phyloP scores from a whole-genome alignment of 2,329 filamentous ascomycete genomes.

The Raffaelea albimanens region DNA sequence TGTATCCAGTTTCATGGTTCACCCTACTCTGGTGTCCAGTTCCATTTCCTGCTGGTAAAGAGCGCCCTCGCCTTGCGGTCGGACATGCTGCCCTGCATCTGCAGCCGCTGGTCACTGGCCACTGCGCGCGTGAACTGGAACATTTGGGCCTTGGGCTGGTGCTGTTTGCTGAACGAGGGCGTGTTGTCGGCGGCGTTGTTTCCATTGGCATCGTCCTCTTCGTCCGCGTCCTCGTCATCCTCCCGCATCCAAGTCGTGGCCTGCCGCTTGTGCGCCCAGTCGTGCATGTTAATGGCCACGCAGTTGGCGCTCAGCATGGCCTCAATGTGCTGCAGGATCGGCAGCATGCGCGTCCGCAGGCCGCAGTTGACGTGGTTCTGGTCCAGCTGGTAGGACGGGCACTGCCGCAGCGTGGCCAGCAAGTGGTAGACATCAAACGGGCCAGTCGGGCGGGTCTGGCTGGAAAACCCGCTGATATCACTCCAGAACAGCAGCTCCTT shows the following conservation, averaged over 20 bases:
- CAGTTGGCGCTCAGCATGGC: constrained; percentile 40
- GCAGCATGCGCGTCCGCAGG: constrained; percentile 53
- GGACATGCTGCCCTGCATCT: constrained; percentile 36
- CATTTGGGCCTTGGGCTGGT: constrained; percentile 11
- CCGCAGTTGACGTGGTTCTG: constrained; percentile 66
- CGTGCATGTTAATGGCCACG: constrained; percentile 31
- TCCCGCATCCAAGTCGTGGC: constrained; percentile 14
- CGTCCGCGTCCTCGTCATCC: constrained; percentile 7
- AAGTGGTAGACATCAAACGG: constrained; percentile 50
- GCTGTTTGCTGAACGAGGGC: constrained; percentile 6
- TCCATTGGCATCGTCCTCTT: constrained; percentile 2
- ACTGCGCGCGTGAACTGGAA: constrained; percentile 44
- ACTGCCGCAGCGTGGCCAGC: constrained; percentile 52
- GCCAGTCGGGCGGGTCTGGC: background rate
- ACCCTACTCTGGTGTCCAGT: constrained; percentile 45
- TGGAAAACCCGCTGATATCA: constrained; percentile 41
- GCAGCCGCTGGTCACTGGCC: constrained; percentile 39
- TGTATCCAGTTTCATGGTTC: no score
- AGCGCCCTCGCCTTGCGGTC: constrained; percentile 42
- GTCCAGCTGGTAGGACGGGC: constrained; percentile 65
- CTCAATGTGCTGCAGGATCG: constrained; percentile 56
- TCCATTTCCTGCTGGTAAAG: constrained; percentile 48
- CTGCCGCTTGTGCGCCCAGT: constrained; percentile 35
- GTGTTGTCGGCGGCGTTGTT: background rate
- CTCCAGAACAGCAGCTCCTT: constrained; percentile 52